Evolutionary conservation across 495 filamentous ascomycete species (phyloP).

Genomic region (Penicillium psychrofluorescens): DNA sequence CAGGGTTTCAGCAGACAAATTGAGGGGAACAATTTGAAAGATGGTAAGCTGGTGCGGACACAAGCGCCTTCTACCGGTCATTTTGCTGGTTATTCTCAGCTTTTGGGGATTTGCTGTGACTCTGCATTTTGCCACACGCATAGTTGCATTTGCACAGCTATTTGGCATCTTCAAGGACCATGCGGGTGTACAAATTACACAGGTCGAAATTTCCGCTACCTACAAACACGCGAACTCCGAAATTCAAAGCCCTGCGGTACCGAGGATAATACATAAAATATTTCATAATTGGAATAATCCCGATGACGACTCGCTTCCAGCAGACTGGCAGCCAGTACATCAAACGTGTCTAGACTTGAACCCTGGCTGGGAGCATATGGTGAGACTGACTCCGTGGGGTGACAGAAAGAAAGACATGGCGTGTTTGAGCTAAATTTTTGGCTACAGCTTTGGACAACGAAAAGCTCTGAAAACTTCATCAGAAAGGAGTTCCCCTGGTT

Average conservation of each 20-base stretch:
- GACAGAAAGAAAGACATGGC: background rate
- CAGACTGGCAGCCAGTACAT: slow-evolving; percentile 2
- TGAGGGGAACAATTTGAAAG: too few species aligned
- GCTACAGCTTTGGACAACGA: slow-evolving; percentile 58
- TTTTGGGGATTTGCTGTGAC: too few species aligned
- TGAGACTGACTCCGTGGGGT: background rate
- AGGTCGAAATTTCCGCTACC: slow-evolving; percentile 14
- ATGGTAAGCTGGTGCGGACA: too few species aligned
- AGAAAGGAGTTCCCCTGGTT: slow-evolving; percentile 57
- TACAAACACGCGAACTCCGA: background rate
- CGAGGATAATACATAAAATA: slow-evolving; percentile 6
- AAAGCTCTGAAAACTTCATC: slow-evolving; percentile 52
- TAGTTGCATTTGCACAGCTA: slow-evolving; percentile 14
- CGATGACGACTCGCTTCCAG: slow-evolving; percentile 1
- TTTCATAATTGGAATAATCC: slow-evolving; percentile 4
- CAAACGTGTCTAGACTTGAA: slow-evolving; percentile 3
- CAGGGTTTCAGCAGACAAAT: too few species aligned
- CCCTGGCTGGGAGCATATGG: slow-evolving; percentile 5
- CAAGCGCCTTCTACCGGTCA: too few species aligned
- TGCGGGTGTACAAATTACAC: slow-evolving; percentile 30
- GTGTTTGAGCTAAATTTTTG: too few species aligned
- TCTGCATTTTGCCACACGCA: background rate
- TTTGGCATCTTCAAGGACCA: slow-evolving; percentile 30
- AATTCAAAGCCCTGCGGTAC: background rate
- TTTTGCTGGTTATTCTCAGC: too few species aligned